phyloP scores from a whole-genome alignment of 768 basidiomycete species.

The Nidularia sp. region DNA sequence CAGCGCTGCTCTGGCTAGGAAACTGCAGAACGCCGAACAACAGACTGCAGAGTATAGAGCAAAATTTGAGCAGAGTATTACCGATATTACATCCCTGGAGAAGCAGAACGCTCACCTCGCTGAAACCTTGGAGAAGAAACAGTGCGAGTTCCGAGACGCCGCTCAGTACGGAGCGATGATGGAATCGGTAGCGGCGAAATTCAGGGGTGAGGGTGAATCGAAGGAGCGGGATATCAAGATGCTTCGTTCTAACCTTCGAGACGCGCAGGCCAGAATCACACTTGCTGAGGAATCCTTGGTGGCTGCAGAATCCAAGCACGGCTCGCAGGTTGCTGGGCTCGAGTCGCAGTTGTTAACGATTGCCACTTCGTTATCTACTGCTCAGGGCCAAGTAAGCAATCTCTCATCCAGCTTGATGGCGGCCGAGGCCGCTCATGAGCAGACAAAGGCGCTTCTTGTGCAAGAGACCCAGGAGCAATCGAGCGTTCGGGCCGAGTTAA shows the following conservation, averaged over 20 bases:
- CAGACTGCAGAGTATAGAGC: too few relatives aligned
- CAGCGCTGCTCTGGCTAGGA: too few relatives aligned
- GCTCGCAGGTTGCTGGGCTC: neutral
- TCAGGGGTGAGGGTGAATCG: constrained; percentile 5
- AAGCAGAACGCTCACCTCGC: constrained; percentile 1
- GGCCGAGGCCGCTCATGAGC: too few relatives aligned
- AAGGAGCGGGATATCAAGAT: neutral
- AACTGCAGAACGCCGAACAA: too few relatives aligned
- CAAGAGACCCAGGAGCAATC: constrained; percentile 2
- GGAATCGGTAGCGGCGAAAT: constrained; percentile 6
- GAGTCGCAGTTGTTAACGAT: neutral
- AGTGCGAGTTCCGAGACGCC: constrained; percentile 6
- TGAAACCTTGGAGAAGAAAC: neutral
- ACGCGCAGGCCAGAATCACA: neutral
- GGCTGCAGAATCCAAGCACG: neutral
- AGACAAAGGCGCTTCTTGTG: too few relatives aligned
- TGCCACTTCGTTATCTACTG: too few relatives aligned
- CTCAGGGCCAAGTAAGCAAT: too few relatives aligned
- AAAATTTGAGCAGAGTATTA: too few relatives aligned
- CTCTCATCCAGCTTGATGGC: too few relatives aligned
- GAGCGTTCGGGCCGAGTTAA: constrained; percentile 8
- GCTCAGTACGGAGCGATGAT: constrained; percentile 4
- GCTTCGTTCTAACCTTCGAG: neutral
- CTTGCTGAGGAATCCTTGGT: neutral
- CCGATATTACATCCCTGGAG: neutral